Evolutionary conservation across 805 yeast genomes (phyloP), one percentile per base, ranked within the genome.

Genomic region (Candida maltosa): DNA sequence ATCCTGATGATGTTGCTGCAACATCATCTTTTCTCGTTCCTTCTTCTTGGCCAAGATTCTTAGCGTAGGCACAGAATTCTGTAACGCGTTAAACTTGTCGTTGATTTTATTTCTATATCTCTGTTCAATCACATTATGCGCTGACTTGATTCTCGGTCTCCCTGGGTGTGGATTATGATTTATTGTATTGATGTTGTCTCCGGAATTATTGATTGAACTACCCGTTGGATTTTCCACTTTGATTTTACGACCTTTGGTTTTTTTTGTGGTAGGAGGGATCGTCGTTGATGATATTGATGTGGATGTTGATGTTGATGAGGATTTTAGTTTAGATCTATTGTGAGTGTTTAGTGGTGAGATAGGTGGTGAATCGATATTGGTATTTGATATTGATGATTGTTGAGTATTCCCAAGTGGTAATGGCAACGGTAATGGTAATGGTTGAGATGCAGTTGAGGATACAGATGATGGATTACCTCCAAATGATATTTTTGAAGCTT

Each of bases 121-220:
- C 45, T 65, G 72, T 38, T 65, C 72, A 29, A 65, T 64, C 4
- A 65, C 58, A 36, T 65, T 65, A 47, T 65, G 72, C 10, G 69
- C 60, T 4, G 63, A 56, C 39, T 54, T 58, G 18, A 46, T 43
- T 25, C 58, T 47, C 5, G 59, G 54, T 19, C 49, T 38, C 8
- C 36, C 38, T 6, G 38, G 37, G 19, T 20, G 32, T n/a, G 37
- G 35, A 31, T 33, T 29, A 23, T 23, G 33, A 16, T 19, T 28
- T 10, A 20, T 29, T 10, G 44, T 26, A 21, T 19, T 30, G 4
- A 16, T 31, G 12, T 17, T 15, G 9, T 32, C 35, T 14, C 26
- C 35, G 6, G 21, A 16, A 9, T 12, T 5, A 10, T 6, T 15
- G n/a, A 3, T 25, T 6, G 30, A 16, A 28, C 18, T 5, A n/a